These are phyloP conservation scores for Sporothrix pseudoabietina DNA, from an alignment of 2,329 filamentous ascomycete genomes.

Conservation along the genomic window DNA sequence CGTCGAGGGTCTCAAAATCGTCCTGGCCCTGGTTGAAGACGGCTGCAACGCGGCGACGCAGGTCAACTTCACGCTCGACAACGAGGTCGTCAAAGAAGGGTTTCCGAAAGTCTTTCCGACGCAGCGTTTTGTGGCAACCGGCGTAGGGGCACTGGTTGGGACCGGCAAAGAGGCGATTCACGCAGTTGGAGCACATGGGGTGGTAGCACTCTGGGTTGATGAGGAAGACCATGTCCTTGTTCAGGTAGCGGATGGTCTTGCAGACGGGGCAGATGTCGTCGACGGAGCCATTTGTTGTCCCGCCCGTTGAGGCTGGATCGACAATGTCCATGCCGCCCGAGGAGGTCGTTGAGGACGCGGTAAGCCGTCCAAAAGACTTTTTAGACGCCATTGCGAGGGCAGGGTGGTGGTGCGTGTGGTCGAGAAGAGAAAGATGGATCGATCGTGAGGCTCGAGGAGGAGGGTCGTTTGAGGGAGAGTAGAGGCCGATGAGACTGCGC, in stretches of 20 bases:
- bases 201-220: conserved; percentile 99
- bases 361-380: conserved; percentile 1
- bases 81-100: conserved; percentile 88
- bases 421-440: neutral
- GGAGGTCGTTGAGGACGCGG: neutral
- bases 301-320: conserved; percentile 7
- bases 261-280: conserved; percentile 90
- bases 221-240: conserved; percentile 89
- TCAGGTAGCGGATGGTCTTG: conserved; percentile 95
- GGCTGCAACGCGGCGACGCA: conserved; percentile 73
- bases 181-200: conserved; percentile 96
- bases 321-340: neutral
- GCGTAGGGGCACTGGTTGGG: conserved; percentile 91
- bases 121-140: conserved; percentile 81
- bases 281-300: conserved; percentile 33
- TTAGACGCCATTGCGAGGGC: conserved; percentile 22
- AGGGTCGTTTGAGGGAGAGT: neutral
- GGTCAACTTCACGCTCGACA: conserved; percentile 92
- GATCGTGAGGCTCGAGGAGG: neutral
- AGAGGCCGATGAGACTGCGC: neutral
- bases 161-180: conserved; percentile 90
- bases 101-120: conserved; percentile 78
- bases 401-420: too few relatives aligned
- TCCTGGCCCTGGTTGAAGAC: conserved; percentile 89
- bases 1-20: conserved; percentile 81